Evolutionary conservation across 257 asterid genomes (phyloP).

Genomic region (Scutellaria galericulata): DNA sequence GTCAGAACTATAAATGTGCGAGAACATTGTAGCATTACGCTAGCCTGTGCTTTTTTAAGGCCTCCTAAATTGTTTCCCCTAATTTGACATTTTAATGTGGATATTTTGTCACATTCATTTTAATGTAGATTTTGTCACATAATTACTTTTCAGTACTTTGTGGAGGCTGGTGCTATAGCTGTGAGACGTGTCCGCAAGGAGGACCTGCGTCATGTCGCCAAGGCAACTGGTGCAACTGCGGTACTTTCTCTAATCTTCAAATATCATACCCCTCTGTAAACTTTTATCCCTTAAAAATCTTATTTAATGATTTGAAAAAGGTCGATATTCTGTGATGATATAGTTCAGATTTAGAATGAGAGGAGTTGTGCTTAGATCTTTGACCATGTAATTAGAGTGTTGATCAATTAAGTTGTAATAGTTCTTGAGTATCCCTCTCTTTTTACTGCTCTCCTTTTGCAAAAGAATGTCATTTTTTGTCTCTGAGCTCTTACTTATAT

Average conservation of each 20-base stretch:
- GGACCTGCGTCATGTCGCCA: constrained; percentile 93
- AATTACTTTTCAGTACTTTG: constrained; percentile 70
- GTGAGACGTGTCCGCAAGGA: constrained; percentile 95
- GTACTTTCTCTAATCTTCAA: constrained; percentile 47
- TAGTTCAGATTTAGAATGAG: background rate
- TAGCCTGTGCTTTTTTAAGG: background rate
- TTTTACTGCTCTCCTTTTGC: background rate
- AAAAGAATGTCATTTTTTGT: background rate
- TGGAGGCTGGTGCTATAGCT: constrained; percentile 96
- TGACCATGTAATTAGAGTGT: background rate
- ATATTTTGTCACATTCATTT: constrained; percentile 15
- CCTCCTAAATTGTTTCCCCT: background rate
- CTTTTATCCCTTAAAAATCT: background rate
- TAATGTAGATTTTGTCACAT: background rate
- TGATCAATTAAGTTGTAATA: background rate
- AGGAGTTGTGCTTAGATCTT: background rate
- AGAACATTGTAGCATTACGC: constrained; percentile 1
- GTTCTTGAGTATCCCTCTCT: background rate
- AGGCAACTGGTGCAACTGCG: constrained; percentile 93
- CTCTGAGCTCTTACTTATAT: background rate
- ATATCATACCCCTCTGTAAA: constrained; percentile 14
- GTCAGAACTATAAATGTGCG: constrained; percentile 7
- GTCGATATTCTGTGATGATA: constrained; percentile 1
- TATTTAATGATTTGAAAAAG: constrained; percentile 15
- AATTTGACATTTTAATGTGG: constrained; percentile 20